Conservation (phyloP, 2,329 filamentous ascomycete genomes). For the Exophiala viscosa region DNA sequence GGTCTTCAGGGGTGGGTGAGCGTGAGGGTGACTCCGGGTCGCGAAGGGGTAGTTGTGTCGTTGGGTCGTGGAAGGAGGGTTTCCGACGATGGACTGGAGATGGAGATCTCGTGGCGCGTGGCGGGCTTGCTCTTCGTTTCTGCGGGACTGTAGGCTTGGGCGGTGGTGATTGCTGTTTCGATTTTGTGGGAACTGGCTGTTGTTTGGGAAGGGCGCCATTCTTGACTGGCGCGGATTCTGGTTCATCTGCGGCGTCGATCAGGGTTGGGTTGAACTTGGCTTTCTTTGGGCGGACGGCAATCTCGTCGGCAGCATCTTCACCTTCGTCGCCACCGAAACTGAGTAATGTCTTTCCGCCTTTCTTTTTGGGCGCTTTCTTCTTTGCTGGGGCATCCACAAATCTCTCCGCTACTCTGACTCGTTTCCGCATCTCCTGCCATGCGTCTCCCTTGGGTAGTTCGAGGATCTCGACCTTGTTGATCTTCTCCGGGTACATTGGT, state of each 20-base stretch:
- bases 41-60: slow-evolving; percentile 43
- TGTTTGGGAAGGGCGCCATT: slow-evolving; percentile 2
- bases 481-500: slow-evolving; percentile 79
- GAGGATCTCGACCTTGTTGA: slow-evolving; percentile 50
- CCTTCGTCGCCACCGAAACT: slow-evolving; percentile 47
- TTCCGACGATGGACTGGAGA: slow-evolving; percentile 31
- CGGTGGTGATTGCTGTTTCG: slow-evolving; percentile 36
- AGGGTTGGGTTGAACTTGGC: slow-evolving; percentile 49
- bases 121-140: slow-evolving; percentile 24
- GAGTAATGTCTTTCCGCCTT: slow-evolving; percentile 42
- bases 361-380: slow-evolving; percentile 38
- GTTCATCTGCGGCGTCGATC: slow-evolving; percentile 31
- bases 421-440: slow-evolving; percentile 37
- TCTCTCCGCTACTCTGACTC: slow-evolving; percentile 34
- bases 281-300: slow-evolving; percentile 39
- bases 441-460: slow-evolving; percentile 44
- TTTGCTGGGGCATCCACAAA: slow-evolving; percentile 30
- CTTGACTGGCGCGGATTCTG: slow-evolving; percentile 10
- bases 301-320: slow-evolving; percentile 32
- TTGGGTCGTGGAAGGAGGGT: slow-evolving; percentile 40
- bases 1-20: slow-evolving; percentile 29
- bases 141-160: slow-evolving; percentile 19
- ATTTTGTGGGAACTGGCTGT: slow-evolving; percentile 9
- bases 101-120: slow-evolving; percentile 10
- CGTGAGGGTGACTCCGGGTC: slow-evolving; percentile 41